Conservation (phyloP, 2,329 filamentous ascomycete species). For the Rhynchosporium secalis region DNA sequence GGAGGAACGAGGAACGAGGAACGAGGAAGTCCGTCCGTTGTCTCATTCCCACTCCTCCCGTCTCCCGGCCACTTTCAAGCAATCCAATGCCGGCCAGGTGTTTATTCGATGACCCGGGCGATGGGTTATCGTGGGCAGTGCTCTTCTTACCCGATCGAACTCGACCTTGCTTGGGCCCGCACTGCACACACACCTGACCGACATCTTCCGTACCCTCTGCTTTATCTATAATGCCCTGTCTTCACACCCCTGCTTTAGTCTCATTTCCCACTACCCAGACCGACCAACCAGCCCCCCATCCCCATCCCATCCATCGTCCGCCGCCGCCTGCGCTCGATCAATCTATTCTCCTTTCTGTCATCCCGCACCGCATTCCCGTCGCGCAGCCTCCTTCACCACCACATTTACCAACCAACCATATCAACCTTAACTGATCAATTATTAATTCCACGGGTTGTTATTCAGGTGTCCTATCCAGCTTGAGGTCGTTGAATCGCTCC, state of each 20-base stretch:
- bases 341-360: slow-evolving; percentile 39
- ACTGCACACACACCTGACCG: not conserved
- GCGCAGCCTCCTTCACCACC: slow-evolving; percentile 24
- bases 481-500: slow-evolving; percentile 22
- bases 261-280: not conserved
- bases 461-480: slow-evolving; percentile 30
- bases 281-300: not conserved
- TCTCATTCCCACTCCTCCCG: too few relatives aligned
- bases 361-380: slow-evolving; percentile 32
- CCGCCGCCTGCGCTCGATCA: slow-evolving; percentile 30
- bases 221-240: not conserved
- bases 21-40: too few relatives aligned
- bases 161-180: slow-evolving; percentile 7
- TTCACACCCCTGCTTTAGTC: slow-evolving; percentile 1
- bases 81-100: not conserved
- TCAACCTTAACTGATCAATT: slow-evolving; percentile 39
- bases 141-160: not conserved
- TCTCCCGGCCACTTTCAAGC: slow-evolving; percentile 6
- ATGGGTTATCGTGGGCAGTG: not conserved
- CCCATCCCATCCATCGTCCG: slow-evolving; percentile 7
- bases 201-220: too few relatives aligned
- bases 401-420: slow-evolving; percentile 10
- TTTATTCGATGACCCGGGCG: not conserved
- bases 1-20: too few relatives aligned
- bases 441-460: slow-evolving; percentile 37